phyloP scores from a whole-genome alignment of 345 rosid genomes.

The Eucalyptus cloeziana region DNA sequence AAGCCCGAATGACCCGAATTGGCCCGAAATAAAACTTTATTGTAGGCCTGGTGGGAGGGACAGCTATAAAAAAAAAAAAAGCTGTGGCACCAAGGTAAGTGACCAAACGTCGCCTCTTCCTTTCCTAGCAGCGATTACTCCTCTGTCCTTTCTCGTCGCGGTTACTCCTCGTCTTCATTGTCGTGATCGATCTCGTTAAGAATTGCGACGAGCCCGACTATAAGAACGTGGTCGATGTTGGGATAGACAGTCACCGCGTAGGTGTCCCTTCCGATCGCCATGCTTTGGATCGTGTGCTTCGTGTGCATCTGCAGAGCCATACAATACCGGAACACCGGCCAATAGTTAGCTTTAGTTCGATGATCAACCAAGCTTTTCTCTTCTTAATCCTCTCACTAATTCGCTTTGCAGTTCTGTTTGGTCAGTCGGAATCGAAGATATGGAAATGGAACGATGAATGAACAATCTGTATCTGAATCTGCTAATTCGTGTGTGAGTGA shows the following conservation, averaged over 20 bases:
- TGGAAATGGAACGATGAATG: neutral
- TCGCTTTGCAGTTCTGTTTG: neutral
- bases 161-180: neutral
- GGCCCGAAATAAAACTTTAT: neutral
- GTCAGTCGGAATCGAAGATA: neutral
- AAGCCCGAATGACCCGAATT: neutral
- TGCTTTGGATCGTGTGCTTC: neutral
- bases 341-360: neutral
- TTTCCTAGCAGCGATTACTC: neutral
- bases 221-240: neutral
- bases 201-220: neutral
- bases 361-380: neutral
- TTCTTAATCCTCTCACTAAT: neutral
- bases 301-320: neutral
- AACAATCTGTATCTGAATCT: neutral
- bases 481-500: neutral
- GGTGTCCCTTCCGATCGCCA: neutral
- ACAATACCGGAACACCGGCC: neutral
- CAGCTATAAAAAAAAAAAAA: neutral
- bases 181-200: neutral
- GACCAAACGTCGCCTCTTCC: neutral
- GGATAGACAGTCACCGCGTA: neutral
- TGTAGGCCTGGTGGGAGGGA: neutral
- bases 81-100: neutral
- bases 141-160: neutral